phyloP scores from a whole-genome alignment of 768 basidiomycete genomes.

The Fomitopsis serialis region DNA sequence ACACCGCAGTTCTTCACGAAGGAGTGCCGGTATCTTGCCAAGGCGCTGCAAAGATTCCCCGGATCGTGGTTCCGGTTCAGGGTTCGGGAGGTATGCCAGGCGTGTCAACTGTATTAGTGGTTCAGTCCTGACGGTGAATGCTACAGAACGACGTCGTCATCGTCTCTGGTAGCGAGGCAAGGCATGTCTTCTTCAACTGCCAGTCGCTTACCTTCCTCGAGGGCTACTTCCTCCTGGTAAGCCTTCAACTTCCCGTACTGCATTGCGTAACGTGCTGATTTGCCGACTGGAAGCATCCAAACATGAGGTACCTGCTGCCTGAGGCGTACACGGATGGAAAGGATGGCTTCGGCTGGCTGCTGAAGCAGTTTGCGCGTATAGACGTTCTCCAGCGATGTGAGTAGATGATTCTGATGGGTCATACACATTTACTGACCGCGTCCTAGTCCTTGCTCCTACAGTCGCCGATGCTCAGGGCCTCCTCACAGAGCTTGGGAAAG shows the following conservation, averaged over 20 bases:
- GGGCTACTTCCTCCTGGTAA: background rate
- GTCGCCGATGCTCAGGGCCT: background rate
- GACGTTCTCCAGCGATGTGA: background rate
- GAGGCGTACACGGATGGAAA: background rate
- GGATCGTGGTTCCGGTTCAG: background rate
- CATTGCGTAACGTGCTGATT: background rate
- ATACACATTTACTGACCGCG: background rate
- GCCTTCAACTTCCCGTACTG: background rate
- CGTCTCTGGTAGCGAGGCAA: background rate
- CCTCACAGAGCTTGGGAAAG: background rate
- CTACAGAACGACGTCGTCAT: background rate
- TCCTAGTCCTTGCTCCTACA: background rate
- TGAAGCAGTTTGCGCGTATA: background rate
- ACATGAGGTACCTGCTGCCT: background rate
- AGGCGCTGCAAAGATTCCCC: background rate
- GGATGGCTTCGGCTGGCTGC: background rate
- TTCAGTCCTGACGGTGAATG: background rate
- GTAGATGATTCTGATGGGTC: background rate
- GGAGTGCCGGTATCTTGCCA: background rate
- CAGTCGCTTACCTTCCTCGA: background rate
- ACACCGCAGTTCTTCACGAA: background rate
- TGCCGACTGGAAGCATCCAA: background rate
- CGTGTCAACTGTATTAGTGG: no score
- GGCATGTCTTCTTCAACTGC: background rate
- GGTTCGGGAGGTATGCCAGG: background rate